Evolutionary conservation across 139 green algal genomes (phyloP).

Genomic region (Micractinium conductrix): DNA sequence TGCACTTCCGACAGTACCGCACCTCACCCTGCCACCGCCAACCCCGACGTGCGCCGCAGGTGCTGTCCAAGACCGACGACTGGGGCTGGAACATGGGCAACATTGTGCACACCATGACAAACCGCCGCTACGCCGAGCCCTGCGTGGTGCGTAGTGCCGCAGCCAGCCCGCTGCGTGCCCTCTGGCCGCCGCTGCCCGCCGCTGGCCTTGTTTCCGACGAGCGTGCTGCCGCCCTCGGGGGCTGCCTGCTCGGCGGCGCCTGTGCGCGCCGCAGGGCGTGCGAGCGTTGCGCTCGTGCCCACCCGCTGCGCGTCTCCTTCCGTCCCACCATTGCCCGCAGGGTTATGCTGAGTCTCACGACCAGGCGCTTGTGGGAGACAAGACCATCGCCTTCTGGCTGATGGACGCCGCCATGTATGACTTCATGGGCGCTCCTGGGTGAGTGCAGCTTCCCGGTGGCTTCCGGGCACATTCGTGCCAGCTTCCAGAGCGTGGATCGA

Average conservation of each 20-base stretch:
- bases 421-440: constrained; percentile 75
- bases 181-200: neutral
- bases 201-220: neutral
- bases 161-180: too few species aligned
- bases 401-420: constrained; percentile 99
- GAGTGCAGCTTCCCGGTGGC: too few species aligned
- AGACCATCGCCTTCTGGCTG: constrained; percentile 97
- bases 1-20: neutral
- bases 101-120: constrained; percentile 94
- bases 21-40: neutral
- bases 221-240: too few species aligned
- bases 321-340: constrained; percentile 1
- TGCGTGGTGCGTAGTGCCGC: constrained; percentile 86
- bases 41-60: neutral
- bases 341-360: constrained; percentile 93
- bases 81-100: constrained; percentile 95
- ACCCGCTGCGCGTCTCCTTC: too few species aligned
- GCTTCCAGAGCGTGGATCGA: too few species aligned
- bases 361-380: constrained; percentile 87
- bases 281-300: neutral
- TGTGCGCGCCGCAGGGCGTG: too few species aligned
- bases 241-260: too few species aligned
- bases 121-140: constrained; percentile 90
- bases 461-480: too few species aligned
- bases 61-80: constrained; percentile 76